phyloP scores from a whole-genome alignment of 2,329 filamentous ascomycete species.

The Ophiosphaerella narmari region DNA sequence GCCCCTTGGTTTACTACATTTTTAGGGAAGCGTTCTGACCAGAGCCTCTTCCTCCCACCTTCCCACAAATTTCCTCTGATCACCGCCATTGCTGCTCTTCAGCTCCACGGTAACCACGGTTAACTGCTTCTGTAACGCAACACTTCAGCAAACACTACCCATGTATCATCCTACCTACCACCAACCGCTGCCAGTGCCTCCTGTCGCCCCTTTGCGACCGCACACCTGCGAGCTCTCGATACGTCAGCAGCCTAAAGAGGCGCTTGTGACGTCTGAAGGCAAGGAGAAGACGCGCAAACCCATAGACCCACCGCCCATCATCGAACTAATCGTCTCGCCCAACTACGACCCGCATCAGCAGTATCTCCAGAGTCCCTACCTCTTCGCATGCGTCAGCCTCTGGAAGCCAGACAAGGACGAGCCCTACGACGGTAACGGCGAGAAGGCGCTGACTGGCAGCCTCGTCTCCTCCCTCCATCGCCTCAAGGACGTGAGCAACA shows the following conservation, averaged over 20 bases:
- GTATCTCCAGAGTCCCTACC: constrained; percentile 67
- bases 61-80: too few species aligned
- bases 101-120: too few species aligned
- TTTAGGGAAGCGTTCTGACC: too few species aligned
- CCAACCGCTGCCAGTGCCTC: background rate
- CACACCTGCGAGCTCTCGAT: constrained; percentile 37
- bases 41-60: too few species aligned
- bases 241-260: constrained; percentile 69
- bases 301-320: constrained; percentile 83
- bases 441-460: constrained; percentile 64
- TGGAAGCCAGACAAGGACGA: constrained; percentile 55
- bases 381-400: constrained; percentile 65
- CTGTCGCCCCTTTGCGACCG: background rate
- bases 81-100: too few species aligned
- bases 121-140: too few species aligned
- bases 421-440: constrained; percentile 46
- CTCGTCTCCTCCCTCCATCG: constrained; percentile 79
- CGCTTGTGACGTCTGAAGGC: constrained; percentile 66
- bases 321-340: constrained; percentile 67
- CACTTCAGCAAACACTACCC: too few species aligned
- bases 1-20: too few species aligned
- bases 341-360: constrained; percentile 62
- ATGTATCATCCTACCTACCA: too few species aligned
- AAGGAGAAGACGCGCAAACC: constrained; percentile 87
- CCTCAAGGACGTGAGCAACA: constrained; percentile 76